Conservation (phyloP, 371 early-diverging fungal genomes). For the Blyttiomyces sp. region DNA sequence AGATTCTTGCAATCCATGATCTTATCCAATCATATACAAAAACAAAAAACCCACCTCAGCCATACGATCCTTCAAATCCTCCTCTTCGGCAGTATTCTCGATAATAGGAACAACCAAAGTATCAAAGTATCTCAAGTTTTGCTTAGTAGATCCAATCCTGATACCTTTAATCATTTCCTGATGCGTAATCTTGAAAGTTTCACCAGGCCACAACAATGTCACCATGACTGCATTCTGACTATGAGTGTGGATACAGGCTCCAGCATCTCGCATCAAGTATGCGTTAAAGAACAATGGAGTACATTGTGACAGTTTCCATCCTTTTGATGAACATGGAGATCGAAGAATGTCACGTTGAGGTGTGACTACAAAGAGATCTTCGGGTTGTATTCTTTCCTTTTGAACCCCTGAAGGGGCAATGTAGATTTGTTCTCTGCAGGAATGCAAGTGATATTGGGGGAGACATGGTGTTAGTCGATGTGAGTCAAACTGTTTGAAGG, state of each 20-base stretch:
- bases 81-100: conserved; percentile 94
- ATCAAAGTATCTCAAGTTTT: conserved; percentile 67
- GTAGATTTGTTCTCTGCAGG: conserved; percentile 69
- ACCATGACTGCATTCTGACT: conserved; percentile 93
- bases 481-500: too few species aligned
- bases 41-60: conserved; percentile 37
- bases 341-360: conserved; percentile 64
- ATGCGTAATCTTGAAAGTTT: conserved; percentile 71
- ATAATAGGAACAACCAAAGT: conserved; percentile 91
- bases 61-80: conserved; percentile 88
- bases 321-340: conserved; percentile 58
- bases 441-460: neutral
- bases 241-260: conserved; percentile 95
- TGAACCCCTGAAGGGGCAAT: conserved; percentile 95
- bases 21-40: conserved; percentile 4
- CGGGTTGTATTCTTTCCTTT: conserved; percentile 87
- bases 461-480: neutral
- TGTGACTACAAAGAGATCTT: conserved; percentile 81
- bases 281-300: conserved; percentile 94
- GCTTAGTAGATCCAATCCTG: conserved; percentile 62
- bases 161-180: conserved; percentile 99
- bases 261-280: conserved; percentile 83
- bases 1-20: too few species aligned
- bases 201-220: conserved; percentile 72
- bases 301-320: conserved; percentile 68